A percentile compares a stretch with the other conserved stretches of the same genome.
These are phyloP conservation scores for Penicillium sp. DNA, from an alignment of 2,329 filamentous ascomycete species.

Conservation along the genomic window DNA sequence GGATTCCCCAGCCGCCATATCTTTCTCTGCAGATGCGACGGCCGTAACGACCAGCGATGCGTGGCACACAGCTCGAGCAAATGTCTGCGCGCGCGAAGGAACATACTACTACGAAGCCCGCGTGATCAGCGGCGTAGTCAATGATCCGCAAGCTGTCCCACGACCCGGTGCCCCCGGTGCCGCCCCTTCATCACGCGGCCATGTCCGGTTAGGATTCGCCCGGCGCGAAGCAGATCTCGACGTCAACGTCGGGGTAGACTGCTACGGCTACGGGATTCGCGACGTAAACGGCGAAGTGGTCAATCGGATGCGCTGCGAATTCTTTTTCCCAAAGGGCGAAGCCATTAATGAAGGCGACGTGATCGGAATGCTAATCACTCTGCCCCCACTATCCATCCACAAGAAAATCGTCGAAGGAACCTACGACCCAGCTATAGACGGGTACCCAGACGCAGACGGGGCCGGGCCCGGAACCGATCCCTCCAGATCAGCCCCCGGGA, in stretches of 20 bases:
- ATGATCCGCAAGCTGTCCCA: constrained; percentile 25
- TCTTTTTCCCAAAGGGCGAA: constrained; percentile 79
- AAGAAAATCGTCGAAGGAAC: constrained; percentile 84
- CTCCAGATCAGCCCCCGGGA: no score
- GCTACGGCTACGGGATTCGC: constrained; percentile 91
- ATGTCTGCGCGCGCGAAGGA: constrained; percentile 87
- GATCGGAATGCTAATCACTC: constrained; percentile 87
- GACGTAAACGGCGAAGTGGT: constrained; percentile 91
- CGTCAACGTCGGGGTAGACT: constrained; percentile 78
- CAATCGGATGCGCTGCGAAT: constrained; percentile 89
- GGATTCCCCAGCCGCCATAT: constrained; percentile 83
- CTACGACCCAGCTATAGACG: constrained; percentile 84
- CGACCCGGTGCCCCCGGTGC: constrained; percentile 23
- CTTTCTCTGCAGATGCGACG: constrained; percentile 74
- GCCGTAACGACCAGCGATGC: constrained; percentile 90
- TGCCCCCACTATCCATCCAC: constrained; percentile 84
- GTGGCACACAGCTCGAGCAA: constrained; percentile 87
- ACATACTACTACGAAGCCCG: constrained; percentile 94
- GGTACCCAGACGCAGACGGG: constrained; percentile 36
- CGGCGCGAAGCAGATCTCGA: constrained; percentile 52
- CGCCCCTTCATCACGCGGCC: constrained; percentile 38
- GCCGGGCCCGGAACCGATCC: no score
- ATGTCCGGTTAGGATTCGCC: constrained; percentile 55
- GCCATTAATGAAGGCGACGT: constrained; percentile 88
- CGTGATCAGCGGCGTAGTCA: constrained; percentile 70